Percentiles rank a stretch among this genome's conserved stretches.
Evolutionary conservation across 192 early-diverging fungal genomes (phyloP).

Genomic region (Coemansia pectinata): DNA sequence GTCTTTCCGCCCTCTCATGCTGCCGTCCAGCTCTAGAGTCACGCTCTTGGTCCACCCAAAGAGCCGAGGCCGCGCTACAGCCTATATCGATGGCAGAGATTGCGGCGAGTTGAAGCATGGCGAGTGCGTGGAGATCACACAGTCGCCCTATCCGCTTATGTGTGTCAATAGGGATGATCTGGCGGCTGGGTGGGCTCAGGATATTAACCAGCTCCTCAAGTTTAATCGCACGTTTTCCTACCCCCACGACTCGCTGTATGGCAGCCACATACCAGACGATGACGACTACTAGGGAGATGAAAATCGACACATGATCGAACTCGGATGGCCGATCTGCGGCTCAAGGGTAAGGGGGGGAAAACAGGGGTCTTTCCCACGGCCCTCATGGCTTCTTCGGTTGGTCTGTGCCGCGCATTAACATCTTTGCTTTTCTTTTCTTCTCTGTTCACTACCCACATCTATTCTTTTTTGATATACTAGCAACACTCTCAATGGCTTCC

Average conservation of each 20-base stretch:
- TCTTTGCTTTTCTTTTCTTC: neutral
- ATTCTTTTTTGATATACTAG: neutral
- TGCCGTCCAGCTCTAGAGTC: conserved; percentile 69
- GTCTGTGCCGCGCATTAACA: neutral
- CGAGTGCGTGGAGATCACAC: conserved; percentile 57
- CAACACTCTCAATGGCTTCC: conserved; percentile 6
- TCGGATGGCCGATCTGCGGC: neutral
- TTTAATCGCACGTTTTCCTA: conserved; percentile 75
- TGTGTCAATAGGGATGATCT: conserved; percentile 70
- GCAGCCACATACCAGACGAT: conserved; percentile 9
- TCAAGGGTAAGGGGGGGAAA: conserved; percentile 1
- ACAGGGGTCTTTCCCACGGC: neutral
- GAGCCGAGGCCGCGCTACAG: conserved; percentile 66
- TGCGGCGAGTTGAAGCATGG: conserved; percentile 67
- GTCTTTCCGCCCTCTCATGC: conserved; percentile 78
- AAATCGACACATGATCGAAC: neutral
- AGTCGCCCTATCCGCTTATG: conserved; percentile 76
- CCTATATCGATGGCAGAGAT: conserved; percentile 77
- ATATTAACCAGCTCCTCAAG: conserved; percentile 82
- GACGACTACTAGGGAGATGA: neutral
- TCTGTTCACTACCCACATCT: neutral
- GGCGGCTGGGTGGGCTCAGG: conserved; percentile 74
- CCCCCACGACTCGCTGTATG: conserved; percentile 43
- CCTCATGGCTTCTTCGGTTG: neutral
- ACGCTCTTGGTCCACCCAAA: conserved; percentile 59